Conservation (phyloP, 1,284 basidiomycete genomes). For the Fomitopsis palustris region DNA sequence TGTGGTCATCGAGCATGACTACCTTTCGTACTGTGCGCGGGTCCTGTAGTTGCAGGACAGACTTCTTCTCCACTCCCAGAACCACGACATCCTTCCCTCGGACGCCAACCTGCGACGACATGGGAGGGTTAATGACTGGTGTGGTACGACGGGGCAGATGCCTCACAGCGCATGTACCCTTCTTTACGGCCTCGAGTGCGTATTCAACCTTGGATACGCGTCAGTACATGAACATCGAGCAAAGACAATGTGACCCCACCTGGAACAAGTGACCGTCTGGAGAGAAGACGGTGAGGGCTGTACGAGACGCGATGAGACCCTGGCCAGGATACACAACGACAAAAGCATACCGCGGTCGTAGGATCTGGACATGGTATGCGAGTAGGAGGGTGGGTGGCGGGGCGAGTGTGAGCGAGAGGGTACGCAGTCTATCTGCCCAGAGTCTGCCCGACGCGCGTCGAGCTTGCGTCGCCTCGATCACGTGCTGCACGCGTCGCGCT, state of each 20-base stretch:
- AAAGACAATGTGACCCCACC: constrained; percentile 39
- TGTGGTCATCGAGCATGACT: constrained; percentile 97
- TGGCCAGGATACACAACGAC: neutral
- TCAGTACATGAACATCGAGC: constrained; percentile 10
- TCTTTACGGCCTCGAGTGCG: constrained; percentile 93
- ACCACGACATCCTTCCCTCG: constrained; percentile 94
- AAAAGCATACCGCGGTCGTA: constrained; percentile 68
- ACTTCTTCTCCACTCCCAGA: constrained; percentile 99
- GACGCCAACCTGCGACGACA: constrained; percentile 86
- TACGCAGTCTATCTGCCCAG: neutral
- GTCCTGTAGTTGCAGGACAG: constrained; percentile 95
- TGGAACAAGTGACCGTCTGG: constrained; percentile 95
- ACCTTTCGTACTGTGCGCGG: constrained; percentile 97
- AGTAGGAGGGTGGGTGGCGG: neutral
- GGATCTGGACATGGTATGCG: constrained; percentile 60
- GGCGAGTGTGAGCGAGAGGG: neutral
- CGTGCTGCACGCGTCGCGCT: constrained; percentile 15
- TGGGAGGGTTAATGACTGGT: neutral
- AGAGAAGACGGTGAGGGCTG: constrained; percentile 91
- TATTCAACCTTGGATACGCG: constrained; percentile 83
- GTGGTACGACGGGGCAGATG: neutral
- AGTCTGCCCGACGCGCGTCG: constrained; percentile 52
- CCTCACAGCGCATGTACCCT: constrained; percentile 94
- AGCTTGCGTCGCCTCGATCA: constrained; percentile 27
- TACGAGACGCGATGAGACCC: neutral